A percentile compares a stretch with the other conserved stretches of the same genome.
These are phyloP conservation scores for Neurospora tetraspora DNA, from an alignment of 495 filamentous ascomycete species.

Conservation along the genomic window DNA sequence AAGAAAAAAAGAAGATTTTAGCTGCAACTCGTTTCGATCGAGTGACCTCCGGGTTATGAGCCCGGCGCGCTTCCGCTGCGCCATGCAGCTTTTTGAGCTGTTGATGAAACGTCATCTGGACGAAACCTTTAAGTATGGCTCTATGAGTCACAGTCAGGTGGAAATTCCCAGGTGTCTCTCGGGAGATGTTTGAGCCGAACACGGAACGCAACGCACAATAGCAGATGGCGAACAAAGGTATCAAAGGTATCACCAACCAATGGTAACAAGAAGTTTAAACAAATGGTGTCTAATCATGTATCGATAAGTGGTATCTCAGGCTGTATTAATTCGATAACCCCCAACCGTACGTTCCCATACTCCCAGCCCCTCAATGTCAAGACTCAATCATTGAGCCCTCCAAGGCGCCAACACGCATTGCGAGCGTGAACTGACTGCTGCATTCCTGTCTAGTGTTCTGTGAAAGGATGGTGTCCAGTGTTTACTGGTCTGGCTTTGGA, in stretches of 20 bases:
- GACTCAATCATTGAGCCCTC: not conserved
- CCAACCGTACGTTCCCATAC: not conserved
- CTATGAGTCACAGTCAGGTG: not conserved
- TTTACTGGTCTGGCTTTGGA: not conserved
- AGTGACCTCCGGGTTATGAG: constrained; percentile 47
- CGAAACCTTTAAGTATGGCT: not conserved
- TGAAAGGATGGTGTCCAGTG: not conserved
- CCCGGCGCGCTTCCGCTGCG: constrained; percentile 47
- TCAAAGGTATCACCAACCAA: not conserved
- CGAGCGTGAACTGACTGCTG: not conserved
- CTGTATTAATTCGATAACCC: not conserved
- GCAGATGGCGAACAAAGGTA: not conserved
- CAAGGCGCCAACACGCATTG: not conserved
- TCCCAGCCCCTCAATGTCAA: not conserved
- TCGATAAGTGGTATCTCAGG: not conserved
- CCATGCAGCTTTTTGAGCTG: constrained; percentile 30
- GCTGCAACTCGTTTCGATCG: constrained; percentile 45
- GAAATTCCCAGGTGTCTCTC: not conserved
- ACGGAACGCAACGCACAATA: not conserved
- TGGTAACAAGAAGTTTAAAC: not conserved
- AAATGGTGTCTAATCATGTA: not conserved
- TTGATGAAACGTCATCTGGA: not conserved
- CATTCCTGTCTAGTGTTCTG: not conserved
- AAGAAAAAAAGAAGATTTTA: constrained; percentile 15
- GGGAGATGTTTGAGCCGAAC: not conserved